Base-by-base conservation (phyloP, 129 eudicot genomes). In the Deinandra increscens region DNA sequence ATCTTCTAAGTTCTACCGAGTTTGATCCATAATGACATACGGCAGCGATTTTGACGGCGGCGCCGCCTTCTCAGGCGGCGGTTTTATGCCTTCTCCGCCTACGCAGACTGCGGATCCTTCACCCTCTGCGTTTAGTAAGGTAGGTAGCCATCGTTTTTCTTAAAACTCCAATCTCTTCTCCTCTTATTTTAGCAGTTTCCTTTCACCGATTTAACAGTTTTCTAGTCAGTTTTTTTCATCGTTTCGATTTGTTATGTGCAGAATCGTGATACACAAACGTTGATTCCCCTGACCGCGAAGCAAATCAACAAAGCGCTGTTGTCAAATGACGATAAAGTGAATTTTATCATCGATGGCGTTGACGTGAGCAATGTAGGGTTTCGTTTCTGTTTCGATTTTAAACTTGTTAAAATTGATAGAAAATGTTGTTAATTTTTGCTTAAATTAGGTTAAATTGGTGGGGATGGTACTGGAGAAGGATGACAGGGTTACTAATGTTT, bases 1-100 rank as follows among this genome's bases (percentile, higher is more conserved):
- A 18, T 9, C 39, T 60, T 9, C 34, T 36, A 59, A 10, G 31
- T 13, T 26, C 29, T 17, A 19, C 2, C 20, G 33, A 37, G 45
- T 19, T 60, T 20, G 38, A 39, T 20, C 31, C 12, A 66, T 26
- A 50, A 77, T 49, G 58, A 89, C 86, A 95, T 77, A 76, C 68
- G 73, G 71, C 39, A 73, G 86, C 61, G 86, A 87, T 22, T 83
- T 85, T 78, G 96, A 91, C 66, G 95, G 96, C 73, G 74, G 76
- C 88, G 97, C 90, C 69, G 93, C 95, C 81, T 94, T 88, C 76
- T 41, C 88, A 66, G 91, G 95, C 75, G 96, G 96, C 50, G 97
- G 97, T 33, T 88, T 91, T 70, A 83, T 81, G 87, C 86, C 95
- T 14, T 82, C 98, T 41, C 96, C 82, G 73, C 68, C 91, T 39